Percentiles rank a stretch among this genome's conserved stretches.
Evolutionary conservation across 768 basidiomycete genomes (phyloP).

Genomic region (Boletus vinaceobasis): DNA sequence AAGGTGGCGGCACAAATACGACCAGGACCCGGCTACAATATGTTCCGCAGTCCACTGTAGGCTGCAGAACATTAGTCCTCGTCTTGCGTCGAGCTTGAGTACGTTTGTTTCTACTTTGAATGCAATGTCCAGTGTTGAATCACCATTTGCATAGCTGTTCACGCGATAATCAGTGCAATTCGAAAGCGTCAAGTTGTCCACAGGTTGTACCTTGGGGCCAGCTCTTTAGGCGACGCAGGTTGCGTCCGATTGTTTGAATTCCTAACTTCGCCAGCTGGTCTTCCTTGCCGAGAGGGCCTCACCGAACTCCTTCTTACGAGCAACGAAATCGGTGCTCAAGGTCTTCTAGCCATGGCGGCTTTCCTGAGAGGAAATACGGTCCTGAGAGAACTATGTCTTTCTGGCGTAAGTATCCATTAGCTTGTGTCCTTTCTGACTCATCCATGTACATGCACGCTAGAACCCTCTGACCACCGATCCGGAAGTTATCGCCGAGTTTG

Average conservation of each 20-base stretch:
- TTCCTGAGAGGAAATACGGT: slow-evolving; percentile 47
- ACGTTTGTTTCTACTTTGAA: background rate
- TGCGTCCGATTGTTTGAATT: slow-evolving; percentile 53
- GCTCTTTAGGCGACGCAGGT: slow-evolving; percentile 56
- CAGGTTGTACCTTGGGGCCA: slow-evolving; percentile 54
- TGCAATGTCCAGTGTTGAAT: background rate
- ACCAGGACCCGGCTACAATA: slow-evolving; percentile 29
- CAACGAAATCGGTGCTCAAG: slow-evolving; percentile 52
- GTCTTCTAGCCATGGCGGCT: slow-evolving; percentile 49
- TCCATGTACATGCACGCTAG: slow-evolving; percentile 26
- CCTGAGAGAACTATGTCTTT: slow-evolving; percentile 51
- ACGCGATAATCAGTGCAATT: slow-evolving; percentile 46
- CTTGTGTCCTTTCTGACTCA: slow-evolving; percentile 1
- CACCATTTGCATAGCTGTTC: slow-evolving; percentile 41
- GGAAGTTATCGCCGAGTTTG: slow-evolving; percentile 37
- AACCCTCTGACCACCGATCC: slow-evolving; percentile 41
- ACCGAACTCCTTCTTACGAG: slow-evolving; percentile 56
- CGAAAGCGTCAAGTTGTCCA: slow-evolving; percentile 45
- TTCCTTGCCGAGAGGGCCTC: slow-evolving; percentile 38
- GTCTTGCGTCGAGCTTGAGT: slow-evolving; percentile 30
- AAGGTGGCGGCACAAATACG: slow-evolving; percentile 25
- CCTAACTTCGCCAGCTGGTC: slow-evolving; percentile 47
- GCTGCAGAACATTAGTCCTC: slow-evolving; percentile 27
- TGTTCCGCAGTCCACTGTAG: slow-evolving; percentile 21
- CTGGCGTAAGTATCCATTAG: slow-evolving; percentile 44